Percentiles rank a stretch among this genome's conserved stretches.
phyloP scores from a whole-genome alignment of 176 grass and related monocot species.

The Aechmea fasciata region DNA sequence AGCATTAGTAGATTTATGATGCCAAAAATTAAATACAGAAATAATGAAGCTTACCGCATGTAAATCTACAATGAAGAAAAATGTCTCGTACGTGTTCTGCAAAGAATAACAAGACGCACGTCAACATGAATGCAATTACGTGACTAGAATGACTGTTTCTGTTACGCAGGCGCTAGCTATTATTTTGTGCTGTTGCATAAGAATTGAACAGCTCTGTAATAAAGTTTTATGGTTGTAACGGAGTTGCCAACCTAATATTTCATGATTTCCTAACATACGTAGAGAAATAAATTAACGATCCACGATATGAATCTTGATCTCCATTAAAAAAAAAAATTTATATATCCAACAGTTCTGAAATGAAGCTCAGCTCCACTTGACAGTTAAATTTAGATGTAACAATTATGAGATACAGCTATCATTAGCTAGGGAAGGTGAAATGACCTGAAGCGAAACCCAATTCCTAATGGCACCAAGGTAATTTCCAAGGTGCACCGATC shows the following conservation, averaged over 20 bases:
- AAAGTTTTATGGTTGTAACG: too few species aligned
- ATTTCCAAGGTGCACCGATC: slow-evolving; percentile 93
- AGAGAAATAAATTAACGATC: too few species aligned
- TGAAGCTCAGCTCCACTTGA: not conserved
- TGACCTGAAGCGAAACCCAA: slow-evolving; percentile 91
- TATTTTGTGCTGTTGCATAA: not conserved
- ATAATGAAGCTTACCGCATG: slow-evolving; percentile 57
- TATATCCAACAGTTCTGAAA: too few species aligned
- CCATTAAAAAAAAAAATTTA: too few species aligned
- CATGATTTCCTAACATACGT: too few species aligned
- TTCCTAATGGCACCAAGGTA: slow-evolving; percentile 97
- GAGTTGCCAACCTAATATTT: too few species aligned
- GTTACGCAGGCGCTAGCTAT: not conserved
- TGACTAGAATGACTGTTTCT: not conserved
- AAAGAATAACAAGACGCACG: slow-evolving; percentile 19
- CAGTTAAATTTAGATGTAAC: not conserved
- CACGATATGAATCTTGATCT: too few species aligned
- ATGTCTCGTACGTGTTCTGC: slow-evolving; percentile 89
- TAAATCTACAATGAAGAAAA: slow-evolving; percentile 97
- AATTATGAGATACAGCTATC: not conserved
- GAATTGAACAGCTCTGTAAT: too few species aligned
- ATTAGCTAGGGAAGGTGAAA: not conserved
- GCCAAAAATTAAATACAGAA: not conserved
- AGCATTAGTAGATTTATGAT: not conserved
- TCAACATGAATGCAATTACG: not conserved